Percentiles rank a stretch among this genome's conserved stretches.
phyloP scores from a whole-genome alignment of 805 yeast species.

The Candida silvatica region DNA sequence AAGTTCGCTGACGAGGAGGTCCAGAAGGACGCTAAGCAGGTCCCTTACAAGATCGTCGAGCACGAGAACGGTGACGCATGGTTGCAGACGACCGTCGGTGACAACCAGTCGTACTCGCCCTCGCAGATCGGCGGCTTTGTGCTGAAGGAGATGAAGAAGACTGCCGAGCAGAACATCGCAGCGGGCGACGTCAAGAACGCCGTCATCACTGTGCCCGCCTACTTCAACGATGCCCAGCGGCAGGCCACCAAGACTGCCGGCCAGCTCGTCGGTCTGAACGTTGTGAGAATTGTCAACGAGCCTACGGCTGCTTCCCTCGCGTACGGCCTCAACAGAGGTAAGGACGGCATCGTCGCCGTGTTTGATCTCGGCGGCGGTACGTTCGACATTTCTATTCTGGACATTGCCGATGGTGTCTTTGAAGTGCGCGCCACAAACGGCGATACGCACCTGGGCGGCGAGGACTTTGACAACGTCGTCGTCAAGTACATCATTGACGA shows the following conservation, averaged over 20 bases:
- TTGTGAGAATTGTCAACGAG: constrained; percentile 77
- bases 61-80: constrained; percentile 94
- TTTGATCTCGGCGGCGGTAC: constrained; percentile 98
- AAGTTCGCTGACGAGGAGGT: constrained; percentile 86
- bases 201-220: constrained; percentile 84
- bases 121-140: constrained; percentile 93
- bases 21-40: constrained; percentile 79
- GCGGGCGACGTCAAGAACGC: constrained; percentile 70
- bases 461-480: constrained; percentile 77
- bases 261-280: constrained; percentile 87
- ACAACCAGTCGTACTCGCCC: constrained; percentile 84
- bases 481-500: constrained; percentile 72
- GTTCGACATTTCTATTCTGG: constrained; percentile 89
- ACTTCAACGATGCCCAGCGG: constrained; percentile 82
- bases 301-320: constrained; percentile 92
- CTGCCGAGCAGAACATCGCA: constrained; percentile 70
- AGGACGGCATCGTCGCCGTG: constrained; percentile 72
- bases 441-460: constrained; percentile 88
- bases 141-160: constrained; percentile 89
- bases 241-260: constrained; percentile 95
- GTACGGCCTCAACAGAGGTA: constrained; percentile 74
- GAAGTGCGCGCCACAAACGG: constrained; percentile 95
- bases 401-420: constrained; percentile 94
- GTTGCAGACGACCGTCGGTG: constrained; percentile 60
- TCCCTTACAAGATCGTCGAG: constrained; percentile 86